phyloP scores from a whole-genome alignment of 495 filamentous ascomycete genomes.

The Chaetomidium leptoderma region DNA sequence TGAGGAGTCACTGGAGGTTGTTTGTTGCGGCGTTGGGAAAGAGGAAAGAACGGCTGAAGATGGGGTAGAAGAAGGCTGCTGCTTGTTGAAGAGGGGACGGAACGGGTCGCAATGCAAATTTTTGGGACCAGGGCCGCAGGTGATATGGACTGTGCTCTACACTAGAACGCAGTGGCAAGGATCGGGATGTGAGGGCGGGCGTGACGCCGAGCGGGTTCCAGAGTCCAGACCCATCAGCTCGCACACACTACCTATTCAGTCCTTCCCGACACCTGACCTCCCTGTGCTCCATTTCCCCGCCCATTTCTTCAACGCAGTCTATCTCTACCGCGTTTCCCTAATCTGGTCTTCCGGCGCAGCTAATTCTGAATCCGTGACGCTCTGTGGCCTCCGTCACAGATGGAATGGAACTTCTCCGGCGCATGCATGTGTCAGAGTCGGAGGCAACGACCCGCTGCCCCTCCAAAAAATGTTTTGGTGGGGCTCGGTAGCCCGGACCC shows the following conservation, averaged over 20 bases:
- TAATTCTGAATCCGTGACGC: too few species aligned
- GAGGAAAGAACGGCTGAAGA: background rate
- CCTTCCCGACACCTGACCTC: background rate
- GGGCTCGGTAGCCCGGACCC: background rate
- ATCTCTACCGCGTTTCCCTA: too few species aligned
- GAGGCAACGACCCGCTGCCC: background rate
- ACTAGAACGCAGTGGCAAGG: background rate
- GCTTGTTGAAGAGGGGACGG: background rate
- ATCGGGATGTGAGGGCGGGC: background rate
- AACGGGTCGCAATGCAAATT: background rate
- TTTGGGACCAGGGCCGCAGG: background rate
- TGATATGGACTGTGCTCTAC: background rate
- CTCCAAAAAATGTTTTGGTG: background rate
- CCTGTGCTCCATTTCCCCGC: background rate
- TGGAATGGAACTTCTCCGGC: too few species aligned
- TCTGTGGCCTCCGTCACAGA: too few species aligned
- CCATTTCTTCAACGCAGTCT: background rate
- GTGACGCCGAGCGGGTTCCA: background rate
- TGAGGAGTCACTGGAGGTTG: background rate
- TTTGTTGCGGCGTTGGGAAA: too few species aligned
- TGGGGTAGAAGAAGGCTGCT: background rate
- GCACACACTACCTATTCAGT: too few species aligned
- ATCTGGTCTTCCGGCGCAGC: too few species aligned
- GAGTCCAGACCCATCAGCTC: too few species aligned
- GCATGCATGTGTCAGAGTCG: too few species aligned